Percentiles rank a stretch among this genome's conserved stretches.
Evolutionary conservation across 441 rosid species (phyloP).

Genomic region (Erodium trifolium): DNA sequence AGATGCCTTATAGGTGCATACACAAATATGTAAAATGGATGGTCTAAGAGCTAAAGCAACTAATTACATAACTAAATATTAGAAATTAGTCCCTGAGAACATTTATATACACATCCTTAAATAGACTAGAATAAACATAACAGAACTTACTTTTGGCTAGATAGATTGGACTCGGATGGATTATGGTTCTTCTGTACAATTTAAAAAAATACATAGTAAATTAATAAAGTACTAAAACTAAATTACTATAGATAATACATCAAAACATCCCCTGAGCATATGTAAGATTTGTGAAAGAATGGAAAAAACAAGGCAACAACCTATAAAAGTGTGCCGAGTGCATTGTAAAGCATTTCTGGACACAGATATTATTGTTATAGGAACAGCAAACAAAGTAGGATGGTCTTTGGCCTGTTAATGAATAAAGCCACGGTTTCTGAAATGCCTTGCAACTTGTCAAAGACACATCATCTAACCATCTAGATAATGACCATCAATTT

Average conservation of each 20-base stretch:
- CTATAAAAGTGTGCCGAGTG: neutral
- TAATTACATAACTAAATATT: neutral
- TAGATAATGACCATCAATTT: too few relatives aligned
- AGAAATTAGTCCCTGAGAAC: neutral
- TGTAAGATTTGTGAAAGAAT: neutral
- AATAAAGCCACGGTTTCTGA: too few relatives aligned
- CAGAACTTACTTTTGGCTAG: constrained; percentile 22
- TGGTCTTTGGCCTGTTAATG: too few relatives aligned
- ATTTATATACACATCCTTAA: neutral
- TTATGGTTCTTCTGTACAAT: constrained; percentile 40
- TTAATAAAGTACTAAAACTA: neutral
- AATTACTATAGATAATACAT: neutral
- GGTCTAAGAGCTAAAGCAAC: neutral
- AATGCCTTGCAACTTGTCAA: too few relatives aligned
- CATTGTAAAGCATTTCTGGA: neutral
- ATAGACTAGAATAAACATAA: neutral
- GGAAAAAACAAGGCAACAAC: neutral
- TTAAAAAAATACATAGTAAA: neutral
- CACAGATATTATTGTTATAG: neutral
- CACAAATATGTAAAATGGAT: neutral
- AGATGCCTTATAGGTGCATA: neutral
- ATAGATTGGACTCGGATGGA: constrained; percentile 25
- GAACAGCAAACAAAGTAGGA: neutral
- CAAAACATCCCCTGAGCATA: neutral
- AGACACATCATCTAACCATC: too few relatives aligned